Percentiles rank a stretch among this genome's conserved stretches.
These are phyloP conservation scores for Gillenia trifoliata DNA, from an alignment of 306 rosid genomes.

Conservation along the genomic window DNA sequence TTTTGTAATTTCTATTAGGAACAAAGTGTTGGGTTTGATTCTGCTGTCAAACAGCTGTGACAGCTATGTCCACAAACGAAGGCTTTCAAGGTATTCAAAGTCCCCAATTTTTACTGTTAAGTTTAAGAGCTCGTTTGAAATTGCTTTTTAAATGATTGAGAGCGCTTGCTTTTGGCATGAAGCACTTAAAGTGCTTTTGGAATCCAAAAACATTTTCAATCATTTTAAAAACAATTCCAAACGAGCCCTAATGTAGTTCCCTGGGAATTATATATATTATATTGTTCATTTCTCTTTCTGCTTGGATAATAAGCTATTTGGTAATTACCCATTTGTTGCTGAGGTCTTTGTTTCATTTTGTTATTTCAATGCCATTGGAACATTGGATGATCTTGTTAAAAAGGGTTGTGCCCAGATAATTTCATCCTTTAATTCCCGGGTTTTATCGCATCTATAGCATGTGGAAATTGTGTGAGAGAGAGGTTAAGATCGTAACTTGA, in stretches of 20 bases:
- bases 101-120: neutral
- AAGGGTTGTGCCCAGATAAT: neutral
- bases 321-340: no score
- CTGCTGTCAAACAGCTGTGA: neutral
- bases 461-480: neutral
- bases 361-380: neutral
- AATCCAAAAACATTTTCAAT: no score
- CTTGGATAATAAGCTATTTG: neutral
- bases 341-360: no score
- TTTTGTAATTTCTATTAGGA: neutral
- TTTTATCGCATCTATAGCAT: neutral
- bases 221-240: no score
- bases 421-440: neutral
- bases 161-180: no score
- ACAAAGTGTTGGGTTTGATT: neutral
- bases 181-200: no score
- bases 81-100: constrained; percentile 1
- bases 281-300: neutral
- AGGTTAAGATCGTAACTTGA: neutral
- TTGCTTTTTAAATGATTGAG: no score
- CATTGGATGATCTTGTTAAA: no score
- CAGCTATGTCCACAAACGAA: neutral
- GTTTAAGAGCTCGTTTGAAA: no score
- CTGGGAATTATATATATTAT: neutral
- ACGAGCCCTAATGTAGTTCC: neutral